Base-by-base conservation (phyloP, 2,329 filamentous ascomycete species). In the Neobulgaria alba region DNA sequence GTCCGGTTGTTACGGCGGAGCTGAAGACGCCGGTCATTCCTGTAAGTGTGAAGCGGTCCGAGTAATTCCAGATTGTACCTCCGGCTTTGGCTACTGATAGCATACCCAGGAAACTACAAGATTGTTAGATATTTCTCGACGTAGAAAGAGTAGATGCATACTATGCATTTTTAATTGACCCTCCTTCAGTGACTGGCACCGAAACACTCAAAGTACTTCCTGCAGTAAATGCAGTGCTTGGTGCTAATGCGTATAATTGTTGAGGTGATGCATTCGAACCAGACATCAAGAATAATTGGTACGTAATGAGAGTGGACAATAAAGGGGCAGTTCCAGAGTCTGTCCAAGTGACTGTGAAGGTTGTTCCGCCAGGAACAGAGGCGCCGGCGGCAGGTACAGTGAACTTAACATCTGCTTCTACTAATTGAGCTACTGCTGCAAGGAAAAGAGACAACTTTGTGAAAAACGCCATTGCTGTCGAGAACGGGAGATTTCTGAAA, bases 21-120 rank as follows among this genome's bases (percentile, higher is more conserved):
- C 68, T 61, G 52, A 80, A 80, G 3, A 62, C 62, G 29, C 79
- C 79, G 2, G 71, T 78, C 79, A 84, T 82, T 50, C 69, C 71
- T 9, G 66, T 66, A 38, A 83, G 63, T n/a, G 73, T 70, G 61
- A 85, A 85, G 46, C 79, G 77, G 36, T 64, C 52, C 9, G 78
- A 82, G 57, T 70, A 82, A 53, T 73, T 77, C 41, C 68, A 72
- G 15, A 77, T 63, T 3, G 67, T 70, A 21, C 71, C 71, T 29
- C 74, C 71, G n/a, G 67, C 66, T 14, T 67, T 65, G 4, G 68
- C 69, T 5, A 67, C 66, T 12, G 76, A 72, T 42, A 73, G 62
- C 58, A 83, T 77, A 48, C 72, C 71, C 12, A 79, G 58, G 57
- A 77, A 80, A 59, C 73, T 77, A 49, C 8, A 9, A 8, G 18